These are phyloP conservation scores for Wilcoxina mikolae DNA, from an alignment of 495 filamentous ascomycete species.

Conservation along the genomic window DNA sequence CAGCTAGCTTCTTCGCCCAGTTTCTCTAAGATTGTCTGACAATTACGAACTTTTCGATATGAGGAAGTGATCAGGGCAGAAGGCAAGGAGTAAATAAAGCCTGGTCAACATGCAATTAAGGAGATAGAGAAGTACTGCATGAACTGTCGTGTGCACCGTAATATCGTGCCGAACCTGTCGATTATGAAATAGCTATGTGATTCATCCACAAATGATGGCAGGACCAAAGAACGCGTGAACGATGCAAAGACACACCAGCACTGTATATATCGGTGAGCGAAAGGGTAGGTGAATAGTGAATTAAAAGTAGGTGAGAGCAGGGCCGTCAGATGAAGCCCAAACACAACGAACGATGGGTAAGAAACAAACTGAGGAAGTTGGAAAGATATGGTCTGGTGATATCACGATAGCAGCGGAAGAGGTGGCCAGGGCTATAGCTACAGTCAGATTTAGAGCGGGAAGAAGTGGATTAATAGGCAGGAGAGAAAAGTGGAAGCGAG, in stretches of 20 bases:
- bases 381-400: not conserved
- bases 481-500: not conserved
- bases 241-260: not conserved
- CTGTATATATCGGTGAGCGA: no score
- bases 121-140: constrained; percentile 14
- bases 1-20: constrained; percentile 26
- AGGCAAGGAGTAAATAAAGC: no score
- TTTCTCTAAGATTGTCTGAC: no score
- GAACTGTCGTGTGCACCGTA: constrained; percentile 24
- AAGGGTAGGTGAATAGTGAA: no score
- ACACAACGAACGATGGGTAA: no score
- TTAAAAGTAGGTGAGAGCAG: no score
- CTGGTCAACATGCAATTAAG: constrained; percentile 12
- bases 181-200: not conserved
- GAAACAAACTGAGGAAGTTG: not conserved
- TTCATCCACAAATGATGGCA: not conserved
- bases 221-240: not conserved
- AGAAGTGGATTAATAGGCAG: not conserved
- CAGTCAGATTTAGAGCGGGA: not conserved
- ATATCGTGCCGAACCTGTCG: constrained; percentile 22
- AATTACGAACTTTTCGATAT: no score
- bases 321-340: no score
- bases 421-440: not conserved
- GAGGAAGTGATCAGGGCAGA: no score
- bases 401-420: not conserved